phyloP scores from a whole-genome alignment of 805 yeast species.

The Candida ulmi region DNA sequence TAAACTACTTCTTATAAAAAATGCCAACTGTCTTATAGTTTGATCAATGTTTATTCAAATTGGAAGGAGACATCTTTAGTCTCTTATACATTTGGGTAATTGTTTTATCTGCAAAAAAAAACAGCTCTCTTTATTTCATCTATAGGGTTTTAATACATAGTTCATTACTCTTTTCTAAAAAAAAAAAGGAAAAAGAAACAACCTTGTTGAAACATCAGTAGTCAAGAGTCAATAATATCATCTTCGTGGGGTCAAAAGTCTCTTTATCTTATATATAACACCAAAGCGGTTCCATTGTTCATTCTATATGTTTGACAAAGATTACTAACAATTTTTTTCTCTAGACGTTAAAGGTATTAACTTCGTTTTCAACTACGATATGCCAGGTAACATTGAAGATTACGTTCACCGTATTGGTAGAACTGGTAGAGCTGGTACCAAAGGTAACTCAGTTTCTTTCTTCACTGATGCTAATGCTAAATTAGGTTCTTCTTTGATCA shows the following conservation, averaged over 20 bases:
- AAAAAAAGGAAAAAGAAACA: conserved; percentile 1
- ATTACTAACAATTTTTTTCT: conserved; percentile 24
- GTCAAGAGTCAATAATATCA: not conserved
- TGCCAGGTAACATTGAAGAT: conserved; percentile 98
- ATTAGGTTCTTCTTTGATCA: conserved; percentile 85
- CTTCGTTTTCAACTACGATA: conserved; percentile 88
- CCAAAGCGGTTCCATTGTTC: no score
- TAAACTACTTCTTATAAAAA: not conserved
- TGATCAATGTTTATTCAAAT: not conserved
- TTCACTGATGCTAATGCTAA: conserved; percentile 85
- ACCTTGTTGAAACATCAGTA: not conserved
- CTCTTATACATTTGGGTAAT: no score
- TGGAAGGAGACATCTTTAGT: no score
- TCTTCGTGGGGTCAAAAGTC: no score
- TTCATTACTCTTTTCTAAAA: not conserved
- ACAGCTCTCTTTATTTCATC: conserved; percentile 4
- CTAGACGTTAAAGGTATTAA: conserved; percentile 97
- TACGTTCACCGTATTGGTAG: conserved; percentile 97
- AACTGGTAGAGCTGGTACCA: conserved; percentile 96
- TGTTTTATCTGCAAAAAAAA: no score
- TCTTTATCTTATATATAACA: no score
- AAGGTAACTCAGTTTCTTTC: conserved; percentile 92
- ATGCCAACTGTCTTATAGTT: not conserved
- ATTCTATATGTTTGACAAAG: no score
- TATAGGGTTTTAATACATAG: conserved; percentile 7